Base-by-base conservation (phyloP, 352 stramenopile genomes). In the Chrysophaeum taylorii region DNA sequence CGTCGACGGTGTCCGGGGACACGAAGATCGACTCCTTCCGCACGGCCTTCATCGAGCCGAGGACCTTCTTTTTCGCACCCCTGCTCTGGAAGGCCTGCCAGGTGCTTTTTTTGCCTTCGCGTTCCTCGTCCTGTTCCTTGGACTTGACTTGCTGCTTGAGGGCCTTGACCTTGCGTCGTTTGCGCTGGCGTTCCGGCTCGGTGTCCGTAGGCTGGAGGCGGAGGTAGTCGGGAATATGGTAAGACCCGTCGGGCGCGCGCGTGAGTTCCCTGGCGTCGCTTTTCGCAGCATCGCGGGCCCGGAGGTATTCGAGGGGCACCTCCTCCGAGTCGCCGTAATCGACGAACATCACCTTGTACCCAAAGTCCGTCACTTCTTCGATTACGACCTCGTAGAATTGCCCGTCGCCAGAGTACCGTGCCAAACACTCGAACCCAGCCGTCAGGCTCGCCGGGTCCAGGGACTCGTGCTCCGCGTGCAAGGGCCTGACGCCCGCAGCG, bases 31-130 rank as follows among this genome's bases (percentile, higher is more conserved):
- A 90, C 25, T 79, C 85, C 54, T 85, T 83, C 23, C 84, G 84
- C 71, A 85, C 88, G 41, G 84, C 88, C 42, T 89, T 77, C 73
- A 87, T 86, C 37, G 83, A 82, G 53, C 83, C 89, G 14, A 79
- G 78, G 23, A 84, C 85, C 64, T 85, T 77, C 70, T 87, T 88
- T 75, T 91, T 90, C 37, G 83, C 75, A 15, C 85, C 85, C 61
- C 90, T 91, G 72, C 84, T 72, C 73, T 91, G 83, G 75, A 93
- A 93, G 31, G 83, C 79, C 60, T 90, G 84, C 87, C 87, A 93
- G 75, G 84, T 83, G 72, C 89, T 85, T 73, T 90, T 83, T 75
- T 91, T 90, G 38, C 81, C 64, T 61, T 91, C 92, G 71, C 85
- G 81, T 25, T 87, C 84, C 68, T 89, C 90, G 70, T 93, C 85